Conservation (phyloP, 805 yeast genomes). For the Spathaspora hagerdaliae region DNA sequence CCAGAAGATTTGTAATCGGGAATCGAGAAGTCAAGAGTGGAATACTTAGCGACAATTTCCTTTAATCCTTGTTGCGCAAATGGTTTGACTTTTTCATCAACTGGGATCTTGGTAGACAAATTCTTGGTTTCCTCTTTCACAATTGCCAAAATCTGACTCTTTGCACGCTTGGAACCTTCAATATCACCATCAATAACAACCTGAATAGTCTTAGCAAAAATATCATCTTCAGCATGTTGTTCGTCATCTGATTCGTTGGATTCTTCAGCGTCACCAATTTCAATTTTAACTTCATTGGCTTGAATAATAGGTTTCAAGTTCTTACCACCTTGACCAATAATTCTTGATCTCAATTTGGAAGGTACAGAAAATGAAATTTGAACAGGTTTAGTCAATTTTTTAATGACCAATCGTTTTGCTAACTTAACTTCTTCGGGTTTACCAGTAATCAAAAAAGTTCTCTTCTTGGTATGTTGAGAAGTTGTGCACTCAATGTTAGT, state of each 20-base stretch:
- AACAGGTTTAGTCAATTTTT: constrained; percentile 74
- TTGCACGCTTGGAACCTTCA: constrained; percentile 77
- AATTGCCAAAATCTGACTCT: constrained; percentile 61
- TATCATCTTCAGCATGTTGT: constrained; percentile 37
- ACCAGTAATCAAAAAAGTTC: constrained; percentile 84
- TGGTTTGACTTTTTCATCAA: constrained; percentile 42
- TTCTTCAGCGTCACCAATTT: constrained; percentile 48
- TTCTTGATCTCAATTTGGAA: constrained; percentile 65
- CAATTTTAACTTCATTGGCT: constrained; percentile 63
- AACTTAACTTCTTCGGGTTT: constrained; percentile 56
- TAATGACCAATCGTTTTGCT: constrained; percentile 74
- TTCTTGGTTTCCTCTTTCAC: constrained; percentile 71
- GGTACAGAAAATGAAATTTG: constrained; percentile 63
- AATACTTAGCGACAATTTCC: constrained; percentile 17
- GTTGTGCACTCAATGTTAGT: constrained; percentile 81
- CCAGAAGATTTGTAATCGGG: constrained; percentile 36
- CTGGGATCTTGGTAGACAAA: constrained; percentile 46
- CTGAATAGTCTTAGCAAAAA: constrained; percentile 54
- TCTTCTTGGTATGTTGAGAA: constrained; percentile 66
- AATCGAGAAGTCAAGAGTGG: constrained; percentile 27
- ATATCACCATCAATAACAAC: constrained; percentile 78
- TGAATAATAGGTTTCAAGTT: constrained; percentile 75
- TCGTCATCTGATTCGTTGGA: constrained; percentile 27
- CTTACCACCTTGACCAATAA: constrained; percentile 86
- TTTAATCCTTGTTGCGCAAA: constrained; percentile 36